Percentiles rank a stretch among this genome's conserved stretches.
Evolutionary conservation across 2,329 filamentous ascomycete genomes (phyloP).

Genomic region (Tolypocladium ophioglossoides): DNA sequence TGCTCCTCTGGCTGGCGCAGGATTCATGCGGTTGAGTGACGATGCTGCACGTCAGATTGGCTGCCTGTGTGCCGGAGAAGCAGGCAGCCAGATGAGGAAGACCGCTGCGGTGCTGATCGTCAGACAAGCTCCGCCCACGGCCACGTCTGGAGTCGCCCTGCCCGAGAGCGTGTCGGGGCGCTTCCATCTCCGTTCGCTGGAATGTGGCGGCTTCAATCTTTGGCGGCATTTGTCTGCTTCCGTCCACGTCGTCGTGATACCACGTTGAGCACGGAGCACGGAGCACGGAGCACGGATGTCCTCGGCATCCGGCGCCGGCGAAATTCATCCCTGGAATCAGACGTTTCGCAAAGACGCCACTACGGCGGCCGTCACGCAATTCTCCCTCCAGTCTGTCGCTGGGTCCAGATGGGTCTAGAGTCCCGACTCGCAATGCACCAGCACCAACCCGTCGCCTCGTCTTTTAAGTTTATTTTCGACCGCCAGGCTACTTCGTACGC

Average conservation of each 20-base stretch:
- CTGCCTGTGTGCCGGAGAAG: neutral
- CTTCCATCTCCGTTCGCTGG: neutral
- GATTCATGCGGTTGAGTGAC: neutral
- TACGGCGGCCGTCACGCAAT: neutral
- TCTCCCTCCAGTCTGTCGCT: neutral
- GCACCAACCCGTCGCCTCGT: neutral
- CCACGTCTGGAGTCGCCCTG: neutral
- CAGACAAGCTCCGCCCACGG: neutral
- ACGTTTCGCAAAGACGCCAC: neutral
- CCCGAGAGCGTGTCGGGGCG: neutral
- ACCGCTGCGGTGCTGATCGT: neutral
- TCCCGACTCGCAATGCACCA: too few relatives aligned
- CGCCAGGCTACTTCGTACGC: too few relatives aligned
- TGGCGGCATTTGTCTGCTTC: neutral
- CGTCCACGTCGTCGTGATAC: neutral
- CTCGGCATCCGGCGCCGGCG: too few relatives aligned
- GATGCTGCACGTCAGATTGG: neutral
- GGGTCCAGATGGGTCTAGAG: neutral
- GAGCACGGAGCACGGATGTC: too few relatives aligned
- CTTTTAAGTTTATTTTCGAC: neutral
- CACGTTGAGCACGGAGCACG: neutral
- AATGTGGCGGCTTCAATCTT: neutral
- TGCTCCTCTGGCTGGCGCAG: neutral
- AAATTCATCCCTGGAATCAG: too few relatives aligned
- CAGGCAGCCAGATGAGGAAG: neutral